A percentile compares a stretch with the other conserved stretches of the same genome.
phyloP scores from a whole-genome alignment of 2,329 filamentous ascomycete genomes.

The Aspergillus vadensis region DNA sequence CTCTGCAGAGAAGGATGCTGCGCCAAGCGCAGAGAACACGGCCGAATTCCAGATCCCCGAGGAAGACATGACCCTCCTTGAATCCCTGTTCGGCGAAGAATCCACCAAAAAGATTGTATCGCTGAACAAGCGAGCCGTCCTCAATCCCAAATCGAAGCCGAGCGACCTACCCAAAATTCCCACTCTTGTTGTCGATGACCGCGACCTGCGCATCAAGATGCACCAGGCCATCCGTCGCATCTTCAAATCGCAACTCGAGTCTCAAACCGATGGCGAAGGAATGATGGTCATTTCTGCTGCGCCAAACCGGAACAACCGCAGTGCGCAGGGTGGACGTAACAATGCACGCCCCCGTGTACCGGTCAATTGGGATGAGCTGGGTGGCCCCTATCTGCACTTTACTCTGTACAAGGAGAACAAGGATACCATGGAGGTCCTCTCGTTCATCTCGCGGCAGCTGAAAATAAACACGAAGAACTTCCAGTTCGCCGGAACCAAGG shows the following conservation, averaged over 20 bases:
- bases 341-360: conserved; percentile 43
- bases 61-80: conserved; percentile 49
- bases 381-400: conserved; percentile 84
- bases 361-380: conserved; percentile 65
- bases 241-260: conserved; percentile 77
- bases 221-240: conserved; percentile 73
- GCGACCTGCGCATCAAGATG: conserved; percentile 62
- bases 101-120: conserved; percentile 54
- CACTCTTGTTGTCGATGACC: conserved; percentile 60
- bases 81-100: conserved; percentile 54
- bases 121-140: conserved; percentile 58
- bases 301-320: conserved; percentile 37
- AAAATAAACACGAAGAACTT: conserved; percentile 70
- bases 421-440: conserved; percentile 89
- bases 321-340: conserved; percentile 34
- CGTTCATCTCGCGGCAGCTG: conserved; percentile 72
- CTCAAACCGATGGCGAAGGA: conserved; percentile 71
- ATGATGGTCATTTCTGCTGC: conserved; percentile 60
- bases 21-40: conserved; percentile 19
- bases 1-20: conserved; percentile 13
- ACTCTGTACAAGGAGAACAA: conserved; percentile 96
- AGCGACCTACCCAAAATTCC: conserved; percentile 57
- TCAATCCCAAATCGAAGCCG: conserved; percentile 58
- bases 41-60: conserved; percentile 40
- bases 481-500: conserved; percentile 86